These are phyloP conservation scores for Lepiota venenata DNA, from an alignment of 768 basidiomycete genomes.

Conservation along the genomic window DNA sequence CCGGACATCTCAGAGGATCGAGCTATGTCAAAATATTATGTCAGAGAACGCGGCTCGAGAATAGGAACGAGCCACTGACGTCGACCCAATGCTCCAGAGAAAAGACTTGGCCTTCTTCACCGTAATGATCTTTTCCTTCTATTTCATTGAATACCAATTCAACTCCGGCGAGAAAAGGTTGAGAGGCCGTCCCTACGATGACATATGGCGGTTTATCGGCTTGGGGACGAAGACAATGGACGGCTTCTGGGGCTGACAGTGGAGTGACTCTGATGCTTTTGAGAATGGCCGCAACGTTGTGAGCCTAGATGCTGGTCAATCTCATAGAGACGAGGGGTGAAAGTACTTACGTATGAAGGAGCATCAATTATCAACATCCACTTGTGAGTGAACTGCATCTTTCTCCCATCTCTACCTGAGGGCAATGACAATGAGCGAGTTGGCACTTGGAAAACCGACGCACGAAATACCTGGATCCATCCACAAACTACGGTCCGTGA, in stretches of 20 bases:
- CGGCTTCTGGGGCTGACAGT: conserved; percentile 17
- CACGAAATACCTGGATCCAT: conserved; percentile 35
- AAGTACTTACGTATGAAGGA: conserved; percentile 43
- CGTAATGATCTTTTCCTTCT: not conserved
- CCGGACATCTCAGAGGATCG: conserved; percentile 31
- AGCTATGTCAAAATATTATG: conserved; percentile 27
- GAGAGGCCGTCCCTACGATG: conserved; percentile 36
- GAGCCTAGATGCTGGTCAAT: conserved; percentile 4
- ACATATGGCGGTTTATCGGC: conserved; percentile 39
- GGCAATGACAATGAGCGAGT: not conserved
- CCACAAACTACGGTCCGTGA: conserved; percentile 47
- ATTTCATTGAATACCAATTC: conserved; percentile 41
- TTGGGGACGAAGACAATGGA: conserved; percentile 15
- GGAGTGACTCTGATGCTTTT: conserved; percentile 42
- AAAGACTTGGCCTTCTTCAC: conserved; percentile 29
- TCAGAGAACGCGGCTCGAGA: not conserved
- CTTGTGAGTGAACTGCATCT: conserved; percentile 36
- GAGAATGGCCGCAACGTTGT: conserved; percentile 28
- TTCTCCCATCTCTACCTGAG: conserved; percentile 25
- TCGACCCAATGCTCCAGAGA: conserved; percentile 55
- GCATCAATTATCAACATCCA: conserved; percentile 56
- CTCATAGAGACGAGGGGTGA: not conserved
- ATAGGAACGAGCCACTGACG: conserved; percentile 24
- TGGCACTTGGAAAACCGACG: not conserved
- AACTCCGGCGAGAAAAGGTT: conserved; percentile 45